Evolutionary conservation across 192 early-diverging fungal genomes (phyloP).

Genomic region (Rhizophagus clarus): DNA sequence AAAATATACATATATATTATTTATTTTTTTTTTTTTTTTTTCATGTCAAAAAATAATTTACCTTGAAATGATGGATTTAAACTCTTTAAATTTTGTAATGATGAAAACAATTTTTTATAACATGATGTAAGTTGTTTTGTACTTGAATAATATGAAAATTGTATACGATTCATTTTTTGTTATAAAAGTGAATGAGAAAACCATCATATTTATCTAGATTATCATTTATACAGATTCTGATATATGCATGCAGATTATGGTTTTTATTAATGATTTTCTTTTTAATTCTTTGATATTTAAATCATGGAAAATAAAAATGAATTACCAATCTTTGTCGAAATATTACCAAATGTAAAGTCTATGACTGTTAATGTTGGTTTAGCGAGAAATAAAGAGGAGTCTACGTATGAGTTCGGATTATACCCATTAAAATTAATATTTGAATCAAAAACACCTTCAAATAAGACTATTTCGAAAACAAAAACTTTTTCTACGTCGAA

Average conservation of each 20-base stretch:
- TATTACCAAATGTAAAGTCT: constrained; percentile 23
- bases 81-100: not conserved
- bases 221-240: too few species aligned
- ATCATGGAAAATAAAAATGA: not conserved
- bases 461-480: not conserved
- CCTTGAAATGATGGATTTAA: constrained; percentile 2
- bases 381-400: not conserved
- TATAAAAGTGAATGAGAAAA: too few species aligned
- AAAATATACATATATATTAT: too few species aligned
- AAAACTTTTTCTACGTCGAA: too few species aligned
- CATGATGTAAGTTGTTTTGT: not conserved
- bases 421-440: constrained; percentile 8
- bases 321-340: constrained; percentile 20
- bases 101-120: not conserved
- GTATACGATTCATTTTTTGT: too few species aligned
- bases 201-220: too few species aligned
- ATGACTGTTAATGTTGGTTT: constrained; percentile 11
- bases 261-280: too few species aligned
- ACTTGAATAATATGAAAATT: too few species aligned
- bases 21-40: too few species aligned
- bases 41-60: constrained; percentile 19
- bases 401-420: not conserved
- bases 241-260: too few species aligned
- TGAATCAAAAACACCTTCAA: constrained; percentile 8
- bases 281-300: too few species aligned